These are phyloP conservation scores for Filobasidium floriforme DNA, from an alignment of 768 basidiomycete genomes.

Conservation along the genomic window DNA sequence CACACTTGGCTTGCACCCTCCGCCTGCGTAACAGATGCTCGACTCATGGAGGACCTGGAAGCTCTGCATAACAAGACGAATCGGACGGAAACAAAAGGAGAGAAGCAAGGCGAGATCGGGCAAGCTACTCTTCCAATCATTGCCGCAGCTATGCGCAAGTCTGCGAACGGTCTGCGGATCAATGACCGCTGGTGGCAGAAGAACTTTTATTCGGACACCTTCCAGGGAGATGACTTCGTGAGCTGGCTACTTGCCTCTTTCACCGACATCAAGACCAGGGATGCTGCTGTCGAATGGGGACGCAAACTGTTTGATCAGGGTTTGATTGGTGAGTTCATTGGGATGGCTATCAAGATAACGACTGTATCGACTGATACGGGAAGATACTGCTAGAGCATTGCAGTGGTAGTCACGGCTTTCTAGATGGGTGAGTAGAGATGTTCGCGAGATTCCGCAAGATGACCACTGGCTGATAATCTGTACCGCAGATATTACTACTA, in stretches of 20 bases:
- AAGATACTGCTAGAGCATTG: conserved; percentile 56
- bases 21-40: conserved; percentile 68
- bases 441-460: background rate
- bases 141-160: conserved; percentile 76
- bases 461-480: background rate
- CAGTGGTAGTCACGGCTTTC: conserved; percentile 66
- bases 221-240: conserved; percentile 81
- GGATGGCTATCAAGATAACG: background rate
- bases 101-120: conserved; percentile 23
- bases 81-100: conserved; percentile 22
- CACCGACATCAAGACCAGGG: conserved; percentile 72
- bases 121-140: conserved; percentile 55
- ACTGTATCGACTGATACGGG: too few relatives aligned
- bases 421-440: conserved; percentile 54
- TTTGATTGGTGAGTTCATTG: conserved; percentile 51
- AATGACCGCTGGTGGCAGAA: conserved; percentile 79
- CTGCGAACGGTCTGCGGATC: conserved; percentile 68
- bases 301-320: conserved; percentile 68
- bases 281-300: conserved; percentile 74
- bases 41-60: conserved; percentile 70
- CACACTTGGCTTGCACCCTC: conserved; percentile 78
- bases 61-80: conserved; percentile 53
- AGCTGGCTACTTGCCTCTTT: conserved; percentile 90
- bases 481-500: conserved; percentile 66
- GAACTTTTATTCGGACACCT: conserved; percentile 65